These are phyloP conservation scores for Dysphania ambrosioides DNA, from an alignment of 148 eudicot genomes.

Conservation along the genomic window DNA sequence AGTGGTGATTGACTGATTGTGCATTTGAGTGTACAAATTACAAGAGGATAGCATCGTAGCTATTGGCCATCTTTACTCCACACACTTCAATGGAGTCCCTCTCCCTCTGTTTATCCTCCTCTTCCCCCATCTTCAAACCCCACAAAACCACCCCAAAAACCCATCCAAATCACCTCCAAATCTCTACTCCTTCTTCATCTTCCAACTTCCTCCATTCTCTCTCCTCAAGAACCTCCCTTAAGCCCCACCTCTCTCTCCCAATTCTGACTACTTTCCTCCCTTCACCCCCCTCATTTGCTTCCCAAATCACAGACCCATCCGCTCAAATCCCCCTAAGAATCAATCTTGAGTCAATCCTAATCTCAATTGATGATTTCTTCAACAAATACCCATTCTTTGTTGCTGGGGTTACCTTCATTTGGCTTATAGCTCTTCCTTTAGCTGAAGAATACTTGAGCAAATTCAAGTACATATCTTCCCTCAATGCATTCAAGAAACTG, in stretches of 20 bases:
- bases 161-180: slow-evolving; percentile 21
- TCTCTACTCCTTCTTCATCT: slow-evolving; percentile 27
- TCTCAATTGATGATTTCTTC: slow-evolving; percentile 66
- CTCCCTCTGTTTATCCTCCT: slow-evolving; percentile 52
- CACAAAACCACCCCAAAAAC: slow-evolving; percentile 32
- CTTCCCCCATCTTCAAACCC: slow-evolving; percentile 51
- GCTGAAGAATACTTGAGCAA: slow-evolving; percentile 56
- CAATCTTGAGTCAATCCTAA: slow-evolving; percentile 57
- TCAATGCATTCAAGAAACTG: slow-evolving; percentile 67
- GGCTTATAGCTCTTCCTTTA: slow-evolving; percentile 67
- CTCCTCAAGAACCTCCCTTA: slow-evolving; percentile 28
- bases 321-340: slow-evolving; percentile 47
- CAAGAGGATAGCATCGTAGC: neutral
- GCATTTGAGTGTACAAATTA: neutral
- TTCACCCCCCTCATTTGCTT: slow-evolving; percentile 45
- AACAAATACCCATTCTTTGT: slow-evolving; percentile 76
- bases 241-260: slow-evolving; percentile 41
- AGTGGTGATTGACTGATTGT: no score
- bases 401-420: slow-evolving; percentile 65
- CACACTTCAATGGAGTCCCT: slow-evolving; percentile 48
- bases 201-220: slow-evolving; percentile 13
- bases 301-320: slow-evolving; percentile 41
- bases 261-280: slow-evolving; percentile 31
- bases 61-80: slow-evolving; percentile 13
- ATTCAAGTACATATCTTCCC: slow-evolving; percentile 58